Evolutionary conservation across 768 basidiomycete genomes (phyloP), one percentile per base, ranked within the genome.

Genomic region (Phlebiopsis gigantea): DNA sequence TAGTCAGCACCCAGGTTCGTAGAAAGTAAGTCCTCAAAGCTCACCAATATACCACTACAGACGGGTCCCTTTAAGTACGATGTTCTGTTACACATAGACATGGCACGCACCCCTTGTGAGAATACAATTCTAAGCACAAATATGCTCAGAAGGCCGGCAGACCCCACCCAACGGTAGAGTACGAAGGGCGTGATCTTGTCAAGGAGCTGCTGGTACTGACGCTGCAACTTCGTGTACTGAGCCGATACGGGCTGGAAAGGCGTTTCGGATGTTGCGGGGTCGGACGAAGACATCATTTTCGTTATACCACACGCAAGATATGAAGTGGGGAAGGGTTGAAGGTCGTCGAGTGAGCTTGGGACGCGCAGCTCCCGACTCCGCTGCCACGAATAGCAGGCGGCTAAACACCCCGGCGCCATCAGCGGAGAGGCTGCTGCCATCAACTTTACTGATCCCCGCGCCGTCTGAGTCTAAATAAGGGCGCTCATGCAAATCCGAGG

Each of bases 121-220:
- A 95, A 68, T 12, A 98, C 77, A 63, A 99, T 94, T 57, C 96
- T 79, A 53, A 98, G 70, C 65, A 89, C 75, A 69, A 99, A 98
- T 31, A 98, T 31, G 22, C 75, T 66, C 56, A 95, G 72, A 14
- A 97, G 66, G 4, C 79, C 89, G 3, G 77, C 77, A 2, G 92
- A 91, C 34, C 78, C 82, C 24, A 91, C 64, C 97, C 97, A 99
- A 57, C 97, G 83, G 65, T 95, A 81, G n/a, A 92, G 72, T 28
- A 87, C 81, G 67, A 93, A 84, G 0, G 97, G 97, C 2, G 96
- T 97, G 76, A 88, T 85, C 24, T 90, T 83, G 78, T 99, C 97
- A n/a, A 98, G 80, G 24, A 82, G 71, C 67, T 88, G 85, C 70
- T 96, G 93, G 69, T 95, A 94, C 67, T 86, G 83, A 26, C 92